These are phyloP conservation scores for Boletellus deceptivus DNA, from an alignment of 1,284 basidiomycete genomes.

Conservation along the genomic window DNA sequence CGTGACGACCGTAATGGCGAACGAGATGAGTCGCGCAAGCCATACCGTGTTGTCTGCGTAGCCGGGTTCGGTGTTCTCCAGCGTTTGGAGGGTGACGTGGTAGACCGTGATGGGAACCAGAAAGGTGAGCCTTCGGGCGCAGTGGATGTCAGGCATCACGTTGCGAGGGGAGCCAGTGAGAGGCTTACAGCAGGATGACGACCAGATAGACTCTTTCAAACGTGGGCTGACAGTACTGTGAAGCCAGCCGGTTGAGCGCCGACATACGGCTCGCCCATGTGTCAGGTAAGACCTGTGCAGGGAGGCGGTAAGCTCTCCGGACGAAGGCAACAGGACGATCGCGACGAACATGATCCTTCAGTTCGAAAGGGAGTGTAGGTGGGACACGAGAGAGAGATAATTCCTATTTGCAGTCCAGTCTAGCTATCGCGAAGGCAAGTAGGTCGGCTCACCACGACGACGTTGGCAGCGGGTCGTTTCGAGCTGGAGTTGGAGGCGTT, in stretches of 20 bases:
- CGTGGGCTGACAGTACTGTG: constrained; percentile 44
- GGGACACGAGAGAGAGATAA: constrained; percentile 32
- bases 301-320: not conserved
- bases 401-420: constrained; percentile 25
- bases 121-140: constrained; percentile 36
- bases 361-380: constrained; percentile 36
- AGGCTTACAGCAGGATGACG: constrained; percentile 41
- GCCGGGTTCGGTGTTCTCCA: constrained; percentile 10
- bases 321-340: not conserved
- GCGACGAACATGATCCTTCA: constrained; percentile 31
- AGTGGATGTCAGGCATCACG: not conserved
- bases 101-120: constrained; percentile 43
- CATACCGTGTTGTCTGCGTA: constrained; percentile 23
- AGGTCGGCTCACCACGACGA: constrained; percentile 27
- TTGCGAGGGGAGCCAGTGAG: not conserved
- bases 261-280: constrained; percentile 46
- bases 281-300: constrained; percentile 41
- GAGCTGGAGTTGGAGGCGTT: no score
- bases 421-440: not conserved
- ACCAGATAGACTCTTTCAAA: constrained; percentile 47
- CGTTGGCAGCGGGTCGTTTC: constrained; percentile 20
- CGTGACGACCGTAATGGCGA: constrained; percentile 40
- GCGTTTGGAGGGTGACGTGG: constrained; percentile 32
- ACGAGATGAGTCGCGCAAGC: constrained; percentile 39
- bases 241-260: constrained; percentile 38